phyloP scores from a whole-genome alignment of 2,329 filamentous ascomycete genomes.

The Epichloe gansuensis region DNA sequence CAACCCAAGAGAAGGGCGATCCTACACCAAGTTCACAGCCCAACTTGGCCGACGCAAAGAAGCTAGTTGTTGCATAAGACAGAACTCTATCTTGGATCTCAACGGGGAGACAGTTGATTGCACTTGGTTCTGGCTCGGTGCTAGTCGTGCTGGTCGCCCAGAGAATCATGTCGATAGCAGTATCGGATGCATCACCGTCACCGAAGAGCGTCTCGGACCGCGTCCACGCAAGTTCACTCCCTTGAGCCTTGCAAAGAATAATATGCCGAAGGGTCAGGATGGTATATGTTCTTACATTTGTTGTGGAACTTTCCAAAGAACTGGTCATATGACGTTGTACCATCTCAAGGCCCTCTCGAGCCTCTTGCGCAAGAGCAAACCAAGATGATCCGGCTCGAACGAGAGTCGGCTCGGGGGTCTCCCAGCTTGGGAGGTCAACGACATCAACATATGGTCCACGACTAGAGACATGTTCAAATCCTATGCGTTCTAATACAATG shows the following conservation, averaged over 20 bases:
- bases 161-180: conserved; percentile 11
- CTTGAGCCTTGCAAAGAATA: conserved; percentile 5
- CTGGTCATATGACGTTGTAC: conserved; percentile 8
- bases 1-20: conserved; percentile 6
- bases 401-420: conserved; percentile 6
- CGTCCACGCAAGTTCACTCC: conserved; percentile 5
- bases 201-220: conserved; percentile 7
- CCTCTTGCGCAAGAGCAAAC: conserved; percentile 9
- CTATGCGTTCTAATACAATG: conserved; percentile 4
- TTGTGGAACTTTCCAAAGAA: not conserved
- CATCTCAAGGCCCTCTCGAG: conserved; percentile 7
- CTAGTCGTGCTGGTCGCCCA: conserved; percentile 6
- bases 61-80: conserved; percentile 3
- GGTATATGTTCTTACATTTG: conserved; percentile 3
- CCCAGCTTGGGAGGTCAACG: conserved; percentile 9
- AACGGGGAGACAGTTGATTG: conserved; percentile 8
- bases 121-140: not conserved
- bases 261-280: conserved; percentile 10
- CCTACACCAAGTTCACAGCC: conserved; percentile 8
- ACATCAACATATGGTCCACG: conserved; percentile 8
- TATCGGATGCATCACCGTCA: not conserved
- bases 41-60: conserved; percentile 6
- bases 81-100: conserved; percentile 11
- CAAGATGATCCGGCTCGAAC: conserved; percentile 9
- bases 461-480: conserved; percentile 7